Conservation (phyloP, 176 grass and related monocot species). For the Eragrostis curvula region DNA sequence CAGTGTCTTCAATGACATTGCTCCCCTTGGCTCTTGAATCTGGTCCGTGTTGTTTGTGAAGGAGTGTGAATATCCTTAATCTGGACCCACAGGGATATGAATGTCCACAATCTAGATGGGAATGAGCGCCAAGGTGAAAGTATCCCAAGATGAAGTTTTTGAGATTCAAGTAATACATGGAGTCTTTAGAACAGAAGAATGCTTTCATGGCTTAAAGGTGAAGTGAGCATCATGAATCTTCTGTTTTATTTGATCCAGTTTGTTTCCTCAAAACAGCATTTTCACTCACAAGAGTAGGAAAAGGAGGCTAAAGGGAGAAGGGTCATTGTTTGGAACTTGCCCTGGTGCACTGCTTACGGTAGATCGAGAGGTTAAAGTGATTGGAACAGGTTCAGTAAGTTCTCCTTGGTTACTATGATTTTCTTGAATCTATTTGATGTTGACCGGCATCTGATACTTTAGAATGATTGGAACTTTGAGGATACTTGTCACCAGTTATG, state of each 20-base stretch:
- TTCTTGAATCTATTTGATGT: conserved; percentile 29
- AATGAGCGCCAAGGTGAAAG: conserved; percentile 15
- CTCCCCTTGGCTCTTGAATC: conserved; percentile 2
- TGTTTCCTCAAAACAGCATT: not conserved
- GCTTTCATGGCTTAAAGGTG: conserved; percentile 26
- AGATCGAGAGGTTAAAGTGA: not conserved
- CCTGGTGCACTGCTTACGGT: not conserved
- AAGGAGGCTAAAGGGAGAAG: conserved; percentile 32
- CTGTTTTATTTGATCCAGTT: not conserved
- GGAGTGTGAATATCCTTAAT: conserved; percentile 1
- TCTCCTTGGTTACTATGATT: conserved; percentile 33
- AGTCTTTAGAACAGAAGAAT: conserved; percentile 9
- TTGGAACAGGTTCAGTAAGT: conserved; percentile 35
- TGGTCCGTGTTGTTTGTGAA: not conserved
- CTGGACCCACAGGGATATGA: conserved; percentile 26
- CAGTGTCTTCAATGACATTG: conserved; percentile 1
- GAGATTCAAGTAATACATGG: conserved; percentile 28
- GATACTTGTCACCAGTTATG: conserved; percentile 4
- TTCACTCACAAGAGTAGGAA: not conserved
- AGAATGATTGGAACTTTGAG: conserved; percentile 12
- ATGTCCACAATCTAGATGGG: conserved; percentile 31
- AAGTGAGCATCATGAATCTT: not conserved
- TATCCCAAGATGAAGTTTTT: not conserved
- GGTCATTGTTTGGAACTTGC: not conserved
- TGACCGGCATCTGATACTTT: conserved; percentile 10